Evolutionary conservation across 192 early-diverging fungal species (phyloP), one percentile per base, ranked within the genome.

Genomic region (Coemansia sp.): DNA sequence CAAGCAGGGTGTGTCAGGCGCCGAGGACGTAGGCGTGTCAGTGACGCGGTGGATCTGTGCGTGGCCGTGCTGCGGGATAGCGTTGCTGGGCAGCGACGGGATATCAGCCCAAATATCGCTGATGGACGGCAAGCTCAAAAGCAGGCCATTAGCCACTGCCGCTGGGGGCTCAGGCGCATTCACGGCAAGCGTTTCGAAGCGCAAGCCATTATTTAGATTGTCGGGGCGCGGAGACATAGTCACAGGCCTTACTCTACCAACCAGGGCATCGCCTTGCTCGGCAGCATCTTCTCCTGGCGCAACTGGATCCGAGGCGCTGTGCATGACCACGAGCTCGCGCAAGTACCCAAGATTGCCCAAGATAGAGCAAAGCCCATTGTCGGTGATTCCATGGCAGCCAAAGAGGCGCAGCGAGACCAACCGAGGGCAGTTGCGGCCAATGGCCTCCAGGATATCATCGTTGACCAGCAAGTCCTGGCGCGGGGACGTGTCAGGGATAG

Each of bases 321-420:
- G 82, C 82, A 85, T 80, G 6, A 85, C 82, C n/a, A 85, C 82
- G 24, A 85, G 72, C 66, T 79, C 77, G 61, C 82, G 77, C 72
- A 85, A 54, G 27, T 80, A 74, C 22, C 78, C 77, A 22, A 85
- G 82, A 33, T 85, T 79, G 9, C 77, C 77, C 47, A 85, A 57
- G 4, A 85, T 72, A 9, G 82, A 63, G 61, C 82, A 80, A n/a
- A 85, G 74, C 20, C 82, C 82, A 13, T 73, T 67, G 67, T 85
- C 82, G 4, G 77, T 85, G 42, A 77, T 75, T 5, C 82, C 82
- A 27, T 77, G 78, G 69, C 82, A 85, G 65, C 78, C 82, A 77
- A 85, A 80, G 41, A 85, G 77, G 13, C 75, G 74, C 24, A 85
- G 67, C 10, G 77, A 76, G 29, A 76, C 71, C 27, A 85, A 61